Base-by-base conservation (phyloP, 2,329 filamentous ascomycete genomes). In the Ceratocystis lukuohia region DNA sequence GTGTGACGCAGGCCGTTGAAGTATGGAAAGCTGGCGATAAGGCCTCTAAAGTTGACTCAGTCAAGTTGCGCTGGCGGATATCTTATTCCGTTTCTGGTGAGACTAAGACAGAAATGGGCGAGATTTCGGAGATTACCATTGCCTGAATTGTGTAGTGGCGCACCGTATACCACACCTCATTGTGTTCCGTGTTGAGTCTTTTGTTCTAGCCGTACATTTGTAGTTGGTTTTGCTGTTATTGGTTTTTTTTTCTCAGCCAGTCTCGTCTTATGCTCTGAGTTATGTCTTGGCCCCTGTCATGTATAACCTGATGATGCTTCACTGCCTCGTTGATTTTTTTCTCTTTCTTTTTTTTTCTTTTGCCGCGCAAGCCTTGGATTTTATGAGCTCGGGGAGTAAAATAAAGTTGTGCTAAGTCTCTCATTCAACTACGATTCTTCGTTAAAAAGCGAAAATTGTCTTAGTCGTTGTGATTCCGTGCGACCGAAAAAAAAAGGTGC, bases 1-100 rank as follows among this genome's bases (percentile, higher is more conserved):
- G 91, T 33, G 86, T 99, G 64, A 88, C 85, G 45, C 94, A 97
- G 76, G 82, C 85, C 20, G 91, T 96, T 69, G 80, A 87, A 61
- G 79, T 97, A 30, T 83, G 78, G 76, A 85, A 90, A 70, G 86
- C 91, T 1, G 87, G 91, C 1, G 85, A 91, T 71, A 78, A 77
- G 69, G 80, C 70, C 28, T 76, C 84, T 56, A 89, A 88, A 72
- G 94, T 94, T 1, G 85, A 84, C 66, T 82, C 80, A n/a, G 86
- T 95, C 68, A 96, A 95, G 77, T 84, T 99, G 77, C 81, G 94
- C 69, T 99, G 92, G 89, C 89, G 90, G 71, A 85, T 89, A 30
- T 84, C 87, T 4, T 97, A 96, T 76, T 84, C 83, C 72, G 74
- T 94, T 12, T 88, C 84, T 2, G 80, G 77, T 2, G 83, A 86